Conservation (phyloP, 2,329 filamentous ascomycete genomes). For the Cladosporium cucumerinum region DNA sequence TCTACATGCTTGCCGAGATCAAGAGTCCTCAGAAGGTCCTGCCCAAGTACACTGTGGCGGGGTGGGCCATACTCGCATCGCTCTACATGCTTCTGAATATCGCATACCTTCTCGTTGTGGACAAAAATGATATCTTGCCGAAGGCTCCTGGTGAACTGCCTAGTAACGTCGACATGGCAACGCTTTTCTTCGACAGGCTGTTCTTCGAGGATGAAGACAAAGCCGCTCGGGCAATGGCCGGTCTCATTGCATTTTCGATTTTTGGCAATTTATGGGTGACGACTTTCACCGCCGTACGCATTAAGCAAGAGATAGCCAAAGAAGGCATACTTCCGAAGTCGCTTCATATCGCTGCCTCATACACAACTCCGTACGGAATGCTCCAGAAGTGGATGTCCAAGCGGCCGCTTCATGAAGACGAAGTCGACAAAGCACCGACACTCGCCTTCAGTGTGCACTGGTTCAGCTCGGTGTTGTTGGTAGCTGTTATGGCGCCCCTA, state of each 20-base stretch:
- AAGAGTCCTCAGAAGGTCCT: constrained; percentile 39
- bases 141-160: constrained; percentile 11
- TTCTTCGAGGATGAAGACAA: constrained; percentile 20
- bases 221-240: constrained; percentile 33
- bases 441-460: constrained; percentile 41
- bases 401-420: constrained; percentile 18
- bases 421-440: constrained; percentile 37
- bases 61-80: constrained; percentile 31
- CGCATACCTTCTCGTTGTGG: constrained; percentile 36
- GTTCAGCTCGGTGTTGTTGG: constrained; percentile 36
- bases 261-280: neutral
- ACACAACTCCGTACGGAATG: constrained; percentile 31
- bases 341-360: constrained; percentile 45
- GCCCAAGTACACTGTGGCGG: constrained; percentile 35
- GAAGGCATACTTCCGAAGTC: constrained; percentile 54
- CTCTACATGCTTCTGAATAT: constrained; percentile 31
- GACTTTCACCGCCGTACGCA: constrained; percentile 54
- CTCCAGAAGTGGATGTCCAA: constrained; percentile 24
- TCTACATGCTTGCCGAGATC: constrained; percentile 45
- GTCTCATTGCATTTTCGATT: neutral
- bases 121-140: constrained; percentile 13
- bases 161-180: constrained; percentile 27
- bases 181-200: constrained; percentile 32
- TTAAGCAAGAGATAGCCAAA: constrained; percentile 61
- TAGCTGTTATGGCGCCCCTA: constrained; percentile 32